Percentiles rank a stretch among this genome's conserved stretches.
phyloP scores from a whole-genome alignment of 2,329 filamentous ascomycete species.

The Aspergillus terreus region DNA sequence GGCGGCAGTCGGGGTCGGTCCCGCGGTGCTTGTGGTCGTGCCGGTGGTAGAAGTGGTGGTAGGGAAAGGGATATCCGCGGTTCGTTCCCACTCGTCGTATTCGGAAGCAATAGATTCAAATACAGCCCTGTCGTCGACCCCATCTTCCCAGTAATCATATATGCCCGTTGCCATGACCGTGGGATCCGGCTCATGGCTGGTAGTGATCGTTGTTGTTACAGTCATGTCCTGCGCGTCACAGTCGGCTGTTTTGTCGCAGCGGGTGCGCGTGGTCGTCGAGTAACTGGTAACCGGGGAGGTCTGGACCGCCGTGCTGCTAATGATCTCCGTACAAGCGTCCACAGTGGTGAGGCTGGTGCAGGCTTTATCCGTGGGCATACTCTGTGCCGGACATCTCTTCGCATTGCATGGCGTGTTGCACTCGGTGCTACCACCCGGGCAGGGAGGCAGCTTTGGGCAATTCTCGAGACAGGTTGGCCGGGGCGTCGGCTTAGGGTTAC shows the following conservation, averaged over 20 bases:
- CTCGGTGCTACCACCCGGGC: neutral
- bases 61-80: neutral
- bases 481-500: neutral
- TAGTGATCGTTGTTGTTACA: constrained; percentile 1
- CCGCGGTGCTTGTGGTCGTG: neutral
- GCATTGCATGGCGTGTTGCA: constrained; percentile 1
- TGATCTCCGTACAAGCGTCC: neutral
- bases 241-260: neutral
- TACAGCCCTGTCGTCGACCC: neutral
- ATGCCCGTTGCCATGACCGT: neutral
- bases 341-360: constrained; percentile 1
- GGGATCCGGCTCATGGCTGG: neutral
- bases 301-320: constrained; percentile 2
- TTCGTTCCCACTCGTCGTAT: constrained; percentile 1
- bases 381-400: neutral
- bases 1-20: neutral
- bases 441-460: neutral
- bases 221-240: constrained; percentile 1
- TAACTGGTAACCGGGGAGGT: neutral
- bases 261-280: constrained; percentile 1
- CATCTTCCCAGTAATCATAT: neutral
- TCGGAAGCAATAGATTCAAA: neutral
- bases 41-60: neutral
- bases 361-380: constrained; percentile 1
- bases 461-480: neutral